Percentiles rank a stretch among this genome's conserved stretches.
These are phyloP conservation scores for Larix kaempferi DNA, from an alignment of 75 land plant genomes.

Conservation along the genomic window DNA sequence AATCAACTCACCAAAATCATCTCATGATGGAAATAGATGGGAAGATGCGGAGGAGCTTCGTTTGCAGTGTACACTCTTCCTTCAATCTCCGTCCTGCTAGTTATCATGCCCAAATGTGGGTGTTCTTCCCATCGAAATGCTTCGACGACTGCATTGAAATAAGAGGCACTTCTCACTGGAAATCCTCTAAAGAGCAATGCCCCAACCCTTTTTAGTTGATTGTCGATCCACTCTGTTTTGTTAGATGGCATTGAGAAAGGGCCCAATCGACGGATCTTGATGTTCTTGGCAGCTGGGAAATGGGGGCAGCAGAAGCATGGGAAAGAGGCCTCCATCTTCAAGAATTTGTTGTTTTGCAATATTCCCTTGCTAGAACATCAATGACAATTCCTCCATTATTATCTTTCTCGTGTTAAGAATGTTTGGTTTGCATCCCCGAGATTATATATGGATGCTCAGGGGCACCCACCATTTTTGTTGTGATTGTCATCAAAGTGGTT, in stretches of 20 bases:
- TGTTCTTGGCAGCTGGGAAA: too few relatives aligned
- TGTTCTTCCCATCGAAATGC: conserved; percentile 42
- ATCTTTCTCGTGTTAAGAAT: too few relatives aligned
- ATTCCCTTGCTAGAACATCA: not conserved
- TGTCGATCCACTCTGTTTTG: conserved; percentile 24
- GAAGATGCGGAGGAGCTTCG: conserved; percentile 21
- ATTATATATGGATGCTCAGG: too few relatives aligned
- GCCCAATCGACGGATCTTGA: not conserved
- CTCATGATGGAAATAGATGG: conserved; percentile 49
- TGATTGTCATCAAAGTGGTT: too few relatives aligned
- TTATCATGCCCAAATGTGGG: conserved; percentile 31
- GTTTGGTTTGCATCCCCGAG: too few relatives aligned
- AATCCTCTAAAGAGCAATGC: conserved; percentile 49
- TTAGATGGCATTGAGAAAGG: conserved; percentile 27
- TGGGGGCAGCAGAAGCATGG: conserved; percentile 22
- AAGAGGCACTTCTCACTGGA: conserved; percentile 18
- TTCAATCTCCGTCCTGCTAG: conserved; percentile 18
- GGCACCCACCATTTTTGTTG: too few relatives aligned
- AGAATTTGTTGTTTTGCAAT: not conserved
- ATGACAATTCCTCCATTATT: too few relatives aligned
- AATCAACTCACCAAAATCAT: too few relatives aligned
- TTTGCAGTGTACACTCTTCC: conserved; percentile 53
- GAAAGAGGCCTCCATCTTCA: conserved; percentile 20
- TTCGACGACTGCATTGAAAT: conserved; percentile 31
- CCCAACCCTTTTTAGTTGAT: conserved; percentile 19